phyloP scores from a whole-genome alignment of 257 asterid genomes.

The Solanum corneliomulleri region DNA sequence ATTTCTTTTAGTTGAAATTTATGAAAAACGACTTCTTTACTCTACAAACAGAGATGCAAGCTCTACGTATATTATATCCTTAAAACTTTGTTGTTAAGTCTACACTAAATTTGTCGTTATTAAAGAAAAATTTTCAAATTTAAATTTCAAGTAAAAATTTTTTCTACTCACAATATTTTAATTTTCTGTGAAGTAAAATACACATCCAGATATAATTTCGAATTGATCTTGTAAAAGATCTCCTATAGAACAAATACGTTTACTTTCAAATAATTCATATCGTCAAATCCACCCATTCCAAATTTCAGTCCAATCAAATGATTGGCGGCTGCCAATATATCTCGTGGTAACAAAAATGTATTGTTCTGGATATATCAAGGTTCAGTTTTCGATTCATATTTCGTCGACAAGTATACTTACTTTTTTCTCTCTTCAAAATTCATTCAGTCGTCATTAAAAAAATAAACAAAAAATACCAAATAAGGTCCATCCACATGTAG shows the following conservation, averaged over 20 bases:
- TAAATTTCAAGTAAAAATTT: background rate
- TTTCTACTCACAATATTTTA: background rate
- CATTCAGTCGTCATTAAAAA: background rate
- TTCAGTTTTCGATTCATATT: too few relatives aligned
- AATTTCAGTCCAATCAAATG: too few relatives aligned
- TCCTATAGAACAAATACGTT: rapidly evolving
- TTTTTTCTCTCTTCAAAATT: background rate
- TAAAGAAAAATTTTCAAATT: too few relatives aligned
- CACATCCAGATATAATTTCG: background rate
- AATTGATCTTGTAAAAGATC: too few relatives aligned
- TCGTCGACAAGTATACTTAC: too few relatives aligned
- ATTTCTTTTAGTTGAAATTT: background rate
- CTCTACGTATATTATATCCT: rapidly evolving
- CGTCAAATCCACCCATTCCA: too few relatives aligned
- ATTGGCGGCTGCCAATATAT: too few relatives aligned
- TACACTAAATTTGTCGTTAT: rapidly evolving
- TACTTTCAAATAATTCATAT: too few relatives aligned
- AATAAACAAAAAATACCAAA: background rate
- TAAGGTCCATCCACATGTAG: background rate
- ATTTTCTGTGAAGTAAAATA: background rate
- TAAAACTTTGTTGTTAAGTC: rapidly evolving
- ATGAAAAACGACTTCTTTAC: too few relatives aligned
- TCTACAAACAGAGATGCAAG: background rate
- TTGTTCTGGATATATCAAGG: too few relatives aligned
- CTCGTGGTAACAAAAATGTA: too few relatives aligned